Evolutionary conservation across 768 basidiomycete genomes (phyloP).

Genomic region (Pulveroboletus frians): DNA sequence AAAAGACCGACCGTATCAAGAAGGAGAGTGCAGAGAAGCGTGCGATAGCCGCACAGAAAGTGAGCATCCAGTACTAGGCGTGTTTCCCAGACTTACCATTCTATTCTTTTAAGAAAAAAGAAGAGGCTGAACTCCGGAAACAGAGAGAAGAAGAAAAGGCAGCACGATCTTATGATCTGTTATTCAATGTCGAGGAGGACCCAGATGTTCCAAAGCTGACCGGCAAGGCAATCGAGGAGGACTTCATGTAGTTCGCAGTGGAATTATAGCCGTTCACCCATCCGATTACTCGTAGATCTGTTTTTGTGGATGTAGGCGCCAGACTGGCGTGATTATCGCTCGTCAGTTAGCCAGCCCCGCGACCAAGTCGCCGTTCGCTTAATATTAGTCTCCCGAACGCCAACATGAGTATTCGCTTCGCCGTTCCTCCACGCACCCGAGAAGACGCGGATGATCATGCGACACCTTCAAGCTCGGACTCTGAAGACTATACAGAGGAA

Average conservation of each 20-base stretch:
- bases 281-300: neutral
- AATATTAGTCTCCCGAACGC: neutral
- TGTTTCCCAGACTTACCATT: neutral
- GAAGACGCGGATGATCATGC: conserved; percentile 11
- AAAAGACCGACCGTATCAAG: conserved; percentile 77
- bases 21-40: conserved; percentile 62
- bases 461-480: conserved; percentile 20
- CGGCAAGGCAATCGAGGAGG: conserved; percentile 76
- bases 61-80: conserved; percentile 23
- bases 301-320: neutral
- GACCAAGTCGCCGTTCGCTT: neutral
- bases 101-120: conserved; percentile 54
- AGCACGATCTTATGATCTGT: conserved; percentile 76
- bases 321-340: neutral
- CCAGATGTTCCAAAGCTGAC: conserved; percentile 49
- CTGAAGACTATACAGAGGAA: conserved; percentile 27
- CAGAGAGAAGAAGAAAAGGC: conserved; percentile 82
- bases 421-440: conserved; percentile 1
- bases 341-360: no score
- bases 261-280: neutral
- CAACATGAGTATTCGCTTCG: conserved; percentile 31
- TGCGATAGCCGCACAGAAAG: conserved; percentile 62
- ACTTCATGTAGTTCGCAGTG: conserved; percentile 64
- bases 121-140: conserved; percentile 69
- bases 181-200: conserved; percentile 65